phyloP scores from a whole-genome alignment of 2,329 filamentous ascomycete genomes.

The Cordyceps fumosorosea region DNA sequence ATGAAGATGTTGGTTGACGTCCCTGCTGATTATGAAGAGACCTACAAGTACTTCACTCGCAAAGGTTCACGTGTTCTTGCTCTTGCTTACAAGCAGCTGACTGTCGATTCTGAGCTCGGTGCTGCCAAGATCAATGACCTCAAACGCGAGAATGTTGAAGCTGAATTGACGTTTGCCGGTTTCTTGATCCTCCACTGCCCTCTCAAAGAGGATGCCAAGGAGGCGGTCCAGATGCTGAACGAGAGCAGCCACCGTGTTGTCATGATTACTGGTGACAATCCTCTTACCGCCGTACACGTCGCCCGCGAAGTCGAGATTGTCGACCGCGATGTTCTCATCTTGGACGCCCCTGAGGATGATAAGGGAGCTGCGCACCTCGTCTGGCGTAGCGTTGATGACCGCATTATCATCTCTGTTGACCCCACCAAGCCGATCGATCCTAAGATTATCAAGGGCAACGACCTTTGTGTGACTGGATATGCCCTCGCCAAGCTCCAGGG shows the following conservation, averaged over 20 bases:
- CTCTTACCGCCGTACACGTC: conserved; percentile 91
- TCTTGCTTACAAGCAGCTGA: conserved; percentile 88
- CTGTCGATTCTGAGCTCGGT: conserved; percentile 72
- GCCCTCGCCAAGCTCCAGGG: conserved; percentile 84
- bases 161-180: conserved; percentile 78
- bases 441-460: conserved; percentile 75
- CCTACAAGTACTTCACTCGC: conserved; percentile 94
- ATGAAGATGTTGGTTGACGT: conserved; percentile 81
- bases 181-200: conserved; percentile 95
- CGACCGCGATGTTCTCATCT: conserved; percentile 86
- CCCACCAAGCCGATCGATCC: conserved; percentile 72
- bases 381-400: conserved; percentile 94
- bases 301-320: conserved; percentile 95
- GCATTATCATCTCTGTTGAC: conserved; percentile 77
- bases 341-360: conserved; percentile 91
- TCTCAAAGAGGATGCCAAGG: conserved; percentile 90
- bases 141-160: conserved; percentile 87
- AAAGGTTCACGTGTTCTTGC: conserved; percentile 92
- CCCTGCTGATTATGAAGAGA: conserved; percentile 90
- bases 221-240: conserved; percentile 92
- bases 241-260: conserved; percentile 97
- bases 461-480: conserved; percentile 93
- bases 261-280: conserved; percentile 99
- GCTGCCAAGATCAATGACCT: conserved; percentile 84
- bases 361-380: conserved; percentile 73